Evolutionary conservation across 306 rosid species (phyloP).

Genomic region (Begonia fuchsioides): DNA sequence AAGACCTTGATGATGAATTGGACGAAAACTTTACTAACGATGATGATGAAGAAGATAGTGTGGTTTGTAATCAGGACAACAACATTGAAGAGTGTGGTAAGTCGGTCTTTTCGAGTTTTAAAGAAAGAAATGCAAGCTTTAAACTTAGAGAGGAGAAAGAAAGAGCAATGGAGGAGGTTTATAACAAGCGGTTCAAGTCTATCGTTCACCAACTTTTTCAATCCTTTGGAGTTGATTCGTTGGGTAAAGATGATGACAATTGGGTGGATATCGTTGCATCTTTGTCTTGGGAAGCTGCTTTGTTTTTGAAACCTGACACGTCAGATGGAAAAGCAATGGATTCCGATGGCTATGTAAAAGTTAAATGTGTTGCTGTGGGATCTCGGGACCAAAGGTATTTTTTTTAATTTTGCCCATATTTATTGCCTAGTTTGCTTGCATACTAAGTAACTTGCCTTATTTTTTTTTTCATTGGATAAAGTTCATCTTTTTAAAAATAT

Average conservation of each 20-base stretch:
- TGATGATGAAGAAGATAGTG: slow-evolving; percentile 29
- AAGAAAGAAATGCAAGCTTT: slow-evolving; percentile 35
- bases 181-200: slow-evolving; percentile 66
- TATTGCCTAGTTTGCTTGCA: too few relatives aligned
- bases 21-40: slow-evolving; percentile 50
- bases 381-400: slow-evolving; percentile 62
- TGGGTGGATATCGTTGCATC: slow-evolving; percentile 79
- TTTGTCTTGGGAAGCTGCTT: slow-evolving; percentile 90
- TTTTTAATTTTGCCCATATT: too few relatives aligned
- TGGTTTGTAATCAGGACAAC: too few relatives aligned
- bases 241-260: slow-evolving; percentile 41
- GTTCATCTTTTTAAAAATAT: too few relatives aligned
- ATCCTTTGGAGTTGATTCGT: slow-evolving; percentile 50
- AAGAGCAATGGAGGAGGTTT: slow-evolving; percentile 54
- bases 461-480: too few relatives aligned
- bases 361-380: slow-evolving; percentile 88
- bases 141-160: slow-evolving; percentile 58
- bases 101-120: slow-evolving; percentile 38
- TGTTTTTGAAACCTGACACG: slow-evolving; percentile 66
- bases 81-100: slow-evolving; percentile 22
- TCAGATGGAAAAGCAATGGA: slow-evolving; percentile 51
- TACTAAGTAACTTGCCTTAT: too few relatives aligned
- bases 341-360: slow-evolving; percentile 72
- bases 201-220: slow-evolving; percentile 60
- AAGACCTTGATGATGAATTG: slow-evolving; percentile 55